A percentile compares a stretch with the other conserved stretches of the same genome.
These are phyloP conservation scores for Prunus davidiana DNA, from an alignment of 306 rosid genomes.

Conservation along the genomic window DNA sequence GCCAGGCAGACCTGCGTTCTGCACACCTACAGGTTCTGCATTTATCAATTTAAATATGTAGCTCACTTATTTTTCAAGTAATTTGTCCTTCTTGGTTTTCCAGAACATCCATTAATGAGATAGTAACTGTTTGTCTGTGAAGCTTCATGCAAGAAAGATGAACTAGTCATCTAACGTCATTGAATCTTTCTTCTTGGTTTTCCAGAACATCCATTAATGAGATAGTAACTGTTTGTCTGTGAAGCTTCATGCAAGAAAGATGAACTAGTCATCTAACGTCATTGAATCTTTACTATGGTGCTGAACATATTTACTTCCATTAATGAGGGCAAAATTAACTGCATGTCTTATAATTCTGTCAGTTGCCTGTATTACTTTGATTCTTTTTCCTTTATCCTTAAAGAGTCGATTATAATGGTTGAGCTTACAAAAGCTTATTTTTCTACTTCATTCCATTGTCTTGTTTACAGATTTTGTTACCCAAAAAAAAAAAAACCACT, in stretches of 20 bases:
- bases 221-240: not conserved
- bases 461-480: not conserved
- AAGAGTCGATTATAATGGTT: not conserved
- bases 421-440: not conserved
- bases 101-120: not conserved
- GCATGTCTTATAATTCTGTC: not conserved
- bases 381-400: not conserved
- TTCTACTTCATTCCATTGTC: not conserved
- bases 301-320: not conserved
- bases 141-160: not conserved
- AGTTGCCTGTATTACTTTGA: not conserved
- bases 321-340: not conserved
- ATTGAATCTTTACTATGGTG: not conserved
- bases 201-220: conserved; percentile 1
- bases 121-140: not conserved
- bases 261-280: not conserved
- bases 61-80: not conserved
- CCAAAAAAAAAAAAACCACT: not conserved
- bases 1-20: conserved; percentile 87
- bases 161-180: not conserved
- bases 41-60: not conserved
- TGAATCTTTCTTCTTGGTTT: not conserved
- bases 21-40: conserved; percentile 88
- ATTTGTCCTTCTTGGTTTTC: not conserved
- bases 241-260: not conserved